Percentiles rank a stretch among this genome's conserved stretches.
Conservation (phyloP, 331 rosid genomes). For the Acacia pycnantha region DNA sequence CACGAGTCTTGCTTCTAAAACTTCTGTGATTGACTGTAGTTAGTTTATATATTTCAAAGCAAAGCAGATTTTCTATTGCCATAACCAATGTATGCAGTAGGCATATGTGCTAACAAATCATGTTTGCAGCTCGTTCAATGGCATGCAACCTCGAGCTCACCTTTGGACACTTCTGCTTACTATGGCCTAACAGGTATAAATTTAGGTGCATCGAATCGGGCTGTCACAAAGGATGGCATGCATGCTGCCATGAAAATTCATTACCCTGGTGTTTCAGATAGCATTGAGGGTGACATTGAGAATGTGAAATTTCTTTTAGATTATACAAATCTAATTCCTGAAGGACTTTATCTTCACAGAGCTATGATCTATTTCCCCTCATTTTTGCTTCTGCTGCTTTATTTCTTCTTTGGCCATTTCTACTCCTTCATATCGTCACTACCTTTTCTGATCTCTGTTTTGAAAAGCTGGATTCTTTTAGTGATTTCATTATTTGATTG, state of each 20-base stretch:
- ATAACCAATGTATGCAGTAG: neutral
- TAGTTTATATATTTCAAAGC: slow-evolving; percentile 19
- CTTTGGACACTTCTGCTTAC: neutral
- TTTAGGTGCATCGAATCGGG: slow-evolving; percentile 75
- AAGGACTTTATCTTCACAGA: slow-evolving; percentile 89
- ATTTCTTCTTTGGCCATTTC: neutral
- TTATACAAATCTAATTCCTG: slow-evolving; percentile 86
- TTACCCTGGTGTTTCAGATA: slow-evolving; percentile 96
- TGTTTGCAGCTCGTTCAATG: neutral
- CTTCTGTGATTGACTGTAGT: slow-evolving; percentile 10
- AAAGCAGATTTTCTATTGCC: slow-evolving; percentile 9
- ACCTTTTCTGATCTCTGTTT: neutral
- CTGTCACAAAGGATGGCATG: slow-evolving; percentile 75
- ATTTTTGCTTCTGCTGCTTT: neutral
- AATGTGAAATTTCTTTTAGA: slow-evolving; percentile 81
- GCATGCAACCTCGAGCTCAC: neutral
- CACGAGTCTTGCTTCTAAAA: neutral
- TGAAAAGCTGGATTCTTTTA: neutral
- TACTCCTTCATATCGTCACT: neutral
- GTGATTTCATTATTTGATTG: slow-evolving; percentile 11
- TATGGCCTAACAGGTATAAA: neutral
- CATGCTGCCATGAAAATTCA: slow-evolving; percentile 91
- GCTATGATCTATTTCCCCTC: slow-evolving; percentile 35
- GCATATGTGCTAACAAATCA: neutral
- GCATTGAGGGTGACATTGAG: slow-evolving; percentile 93